Base-by-base conservation (phyloP, 2,329 filamentous ascomycete genomes). In the Didymosphaeria variabile region DNA sequence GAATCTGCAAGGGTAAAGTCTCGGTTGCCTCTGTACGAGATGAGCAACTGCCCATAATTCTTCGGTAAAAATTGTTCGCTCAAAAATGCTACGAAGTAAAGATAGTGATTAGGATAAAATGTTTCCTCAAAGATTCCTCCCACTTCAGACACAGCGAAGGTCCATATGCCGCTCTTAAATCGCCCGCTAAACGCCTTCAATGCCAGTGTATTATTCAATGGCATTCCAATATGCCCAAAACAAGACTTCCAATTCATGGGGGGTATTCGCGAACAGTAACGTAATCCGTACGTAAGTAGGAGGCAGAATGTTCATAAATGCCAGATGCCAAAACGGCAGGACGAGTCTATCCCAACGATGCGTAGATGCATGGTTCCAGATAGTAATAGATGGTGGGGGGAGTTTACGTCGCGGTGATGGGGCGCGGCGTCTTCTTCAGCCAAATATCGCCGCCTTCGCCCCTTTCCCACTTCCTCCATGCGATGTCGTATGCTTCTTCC, bases 391-490 rank as follows among this genome's bases (percentile, higher is more conserved):
- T 36, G 29, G 23, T 21, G 38, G 5, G 17, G n/a, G 10, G 13
- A 15, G 4, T 44, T 31, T 32, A 55, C 47, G 17, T 26, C n/a
- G 47, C 10, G 10, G 46, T 36, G 29, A 38, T 31, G 19, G 44
- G 44, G 7, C 38, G 49, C 32, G 12, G 42, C 42, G 42, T 31
- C 31, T 67, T 60, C 55, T 70, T 64, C 58, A 99, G 84, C 84
- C 93, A 95, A 67, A 99, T 97, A 82, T 99, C 95, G 9, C 94
- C 94, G n/a, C 91, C 90, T 78, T 93, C 87, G 13, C 93, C 94
- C 44, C 82, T 84, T 42, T 94, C 93, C 94, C 95, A 99, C 74
- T 88, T 87, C 69, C 85, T 85, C 95, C 95, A 99, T 19, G 94
- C 93, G 75, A 91, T 87, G 66, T 91, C 89, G 77, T 97, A 99